Evolutionary conservation across 768 basidiomycete species (phyloP), one percentile per base, ranked within the genome.

Genomic region (Mycena galericulata): DNA sequence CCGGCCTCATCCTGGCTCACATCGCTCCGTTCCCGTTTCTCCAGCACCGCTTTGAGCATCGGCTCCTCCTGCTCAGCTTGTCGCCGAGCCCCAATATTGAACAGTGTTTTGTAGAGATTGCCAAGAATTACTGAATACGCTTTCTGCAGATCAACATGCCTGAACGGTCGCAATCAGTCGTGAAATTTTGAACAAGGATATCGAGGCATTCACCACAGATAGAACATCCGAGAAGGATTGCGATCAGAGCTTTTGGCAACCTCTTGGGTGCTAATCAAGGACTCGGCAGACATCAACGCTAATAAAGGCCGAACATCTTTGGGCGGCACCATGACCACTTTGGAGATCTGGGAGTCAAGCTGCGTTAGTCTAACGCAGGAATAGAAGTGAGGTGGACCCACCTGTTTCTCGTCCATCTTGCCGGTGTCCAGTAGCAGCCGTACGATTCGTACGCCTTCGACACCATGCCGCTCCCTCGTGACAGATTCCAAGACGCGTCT

Each of bases 381-480:
- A 36, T 12, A 49, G 18, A 20, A n/a, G n/a, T 10, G 24, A 20
- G 24, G 34, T 34, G 32, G 26, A 71, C 87, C 67, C 60, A 95
- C 97, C 80, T 96, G 94, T 76, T 97, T 96, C 80, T 98, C 97
- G 70, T 96, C 95, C 86, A 96, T 91, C 79, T 98, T 98, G 8
- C 95, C 96, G 6, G 90, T 90, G 64, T 92, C 89, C 60, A 94
- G 76, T 36, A 98, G 79, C 26, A 97, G 81, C 50, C 92, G 87
- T 60, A 98, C 78, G 49, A 98, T 91, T 60, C 97, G 86, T 6
- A 97, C 90, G 27, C 92, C 96, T 43, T 92, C 90, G 18, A 89
- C 84, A 8, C 96, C 96, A 74, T 96, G 91, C 73, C 91, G 88
- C 74, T 98, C 95, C 73, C 91, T 83, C 41, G 95, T 86, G 29